Evolutionary conservation across 129 eudicot genomes (phyloP), one percentile per base, ranked within the genome.

Genomic region (Tagetes patula): DNA sequence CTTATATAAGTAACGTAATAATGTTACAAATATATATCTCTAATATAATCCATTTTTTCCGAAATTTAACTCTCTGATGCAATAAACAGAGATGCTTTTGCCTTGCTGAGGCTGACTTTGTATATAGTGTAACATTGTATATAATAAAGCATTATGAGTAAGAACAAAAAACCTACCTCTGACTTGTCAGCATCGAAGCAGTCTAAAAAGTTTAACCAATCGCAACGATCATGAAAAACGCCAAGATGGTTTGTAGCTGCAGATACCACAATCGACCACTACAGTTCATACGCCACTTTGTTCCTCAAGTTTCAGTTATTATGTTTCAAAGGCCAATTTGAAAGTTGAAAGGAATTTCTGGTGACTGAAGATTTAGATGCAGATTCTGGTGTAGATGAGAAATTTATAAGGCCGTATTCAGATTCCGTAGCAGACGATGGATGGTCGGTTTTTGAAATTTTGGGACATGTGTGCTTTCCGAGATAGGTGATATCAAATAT

Each of bases 401-500:
- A 77, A 70, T 70, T 63, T 48, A 77, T 70, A 48, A 77, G 81
- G 8, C 72, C 76, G 11, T 70, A 77, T 38, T 70, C 71, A 1
- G 76, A 62, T 60, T 77, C 81, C 10, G 65, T 5, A 13, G 65
- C 36, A 41, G 81, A 77, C 31, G 76, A 70, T 27, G 46, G 38
- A 50, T 77, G 65, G 45, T 60, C 72, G 38, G 81, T 77, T 70
- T 77, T 77, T 39, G 76, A 70, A 14, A 49, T 48, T 70, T 70
- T 70, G 9, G 81, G 81, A 40, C 81, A 77, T 5, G 76, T 77
- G 65, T 77, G 81, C 41, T 77, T 70, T 62, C 76, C 81, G 2
- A 77, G 76, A 14, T 77, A 77, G 39, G 81, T 77, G 54, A 77
- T 77, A 49, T 77, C 76, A 50, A 77, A 77, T 3, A 62, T n/a